A percentile compares a stretch with the other conserved stretches of the same genome.
phyloP scores from a whole-genome alignment of 2,329 filamentous ascomycete species.

The Botryosphaeria dothidea region DNA sequence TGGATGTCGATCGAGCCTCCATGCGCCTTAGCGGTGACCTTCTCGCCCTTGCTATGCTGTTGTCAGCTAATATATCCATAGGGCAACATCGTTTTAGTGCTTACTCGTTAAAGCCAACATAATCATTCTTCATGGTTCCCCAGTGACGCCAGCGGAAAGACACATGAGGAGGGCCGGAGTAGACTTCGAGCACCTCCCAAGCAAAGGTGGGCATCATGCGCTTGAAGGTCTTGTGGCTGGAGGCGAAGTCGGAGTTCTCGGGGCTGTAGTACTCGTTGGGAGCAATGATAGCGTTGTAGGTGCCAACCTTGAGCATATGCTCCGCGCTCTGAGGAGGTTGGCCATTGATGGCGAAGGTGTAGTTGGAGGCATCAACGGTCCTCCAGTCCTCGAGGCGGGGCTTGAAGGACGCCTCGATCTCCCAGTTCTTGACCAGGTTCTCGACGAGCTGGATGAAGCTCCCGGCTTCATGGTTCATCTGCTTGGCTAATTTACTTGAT shows the following conservation, averaged over 20 bases:
- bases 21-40: conserved; percentile 62
- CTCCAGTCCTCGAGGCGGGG: conserved; percentile 62
- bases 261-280: conserved; percentile 67
- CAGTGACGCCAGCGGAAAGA: conserved; percentile 69
- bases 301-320: conserved; percentile 67
- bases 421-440: conserved; percentile 74
- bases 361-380: conserved; percentile 61
- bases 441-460: conserved; percentile 64
- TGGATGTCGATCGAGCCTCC: conserved; percentile 63
- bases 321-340: conserved; percentile 57
- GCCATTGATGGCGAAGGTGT: conserved; percentile 66
- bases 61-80: not conserved
- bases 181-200: conserved; percentile 70
- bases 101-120: conserved; percentile 64
- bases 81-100: conserved; percentile 26
- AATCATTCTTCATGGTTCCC: conserved; percentile 67
- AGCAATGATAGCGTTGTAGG: conserved; percentile 68
- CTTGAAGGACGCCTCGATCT: conserved; percentile 71
- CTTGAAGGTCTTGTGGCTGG: conserved; percentile 70
- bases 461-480: conserved; percentile 54
- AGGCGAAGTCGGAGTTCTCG: conserved; percentile 60
- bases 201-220: conserved; percentile 73
- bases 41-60: conserved; percentile 58
- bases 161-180: conserved; percentile 63
- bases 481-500: conserved; percentile 52